Conservation (phyloP, 2,329 filamentous ascomycete species). For the Acrodontium crateriforme region DNA sequence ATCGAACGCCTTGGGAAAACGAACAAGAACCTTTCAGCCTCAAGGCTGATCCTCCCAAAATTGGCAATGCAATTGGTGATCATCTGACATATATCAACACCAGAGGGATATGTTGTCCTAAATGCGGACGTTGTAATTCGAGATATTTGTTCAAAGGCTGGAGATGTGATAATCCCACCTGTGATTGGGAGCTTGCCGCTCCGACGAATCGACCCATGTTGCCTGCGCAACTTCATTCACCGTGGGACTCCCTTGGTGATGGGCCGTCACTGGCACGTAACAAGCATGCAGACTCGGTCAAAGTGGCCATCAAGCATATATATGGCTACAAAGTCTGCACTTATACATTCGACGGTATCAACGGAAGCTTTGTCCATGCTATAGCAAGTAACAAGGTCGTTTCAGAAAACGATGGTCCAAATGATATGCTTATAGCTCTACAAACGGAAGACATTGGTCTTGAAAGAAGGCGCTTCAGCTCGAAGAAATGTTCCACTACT, state of each 20-base stretch:
- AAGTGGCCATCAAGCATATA: conserved; percentile 20
- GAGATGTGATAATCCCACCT: conserved; percentile 42
- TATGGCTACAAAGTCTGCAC: conserved; percentile 29
- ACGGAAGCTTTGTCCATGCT: conserved; percentile 39
- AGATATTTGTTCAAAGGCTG: conserved; percentile 48
- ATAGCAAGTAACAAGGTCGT: conserved; percentile 42
- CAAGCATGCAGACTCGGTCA: conserved; percentile 19
- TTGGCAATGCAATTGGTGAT: conserved; percentile 27
- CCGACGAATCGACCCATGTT: conserved; percentile 14
- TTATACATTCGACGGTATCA: conserved; percentile 35
- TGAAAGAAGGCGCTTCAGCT: conserved; percentile 15
- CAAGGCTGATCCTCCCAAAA: conserved; percentile 26
- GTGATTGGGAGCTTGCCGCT: conserved; percentile 27
- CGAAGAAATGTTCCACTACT: conserved; percentile 4
- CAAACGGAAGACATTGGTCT: conserved; percentile 27
- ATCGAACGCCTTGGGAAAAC: conserved; percentile 33
- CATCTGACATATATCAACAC: conserved; percentile 41
- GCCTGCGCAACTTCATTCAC: conserved; percentile 12
- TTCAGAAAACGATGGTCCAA: conserved; percentile 38
- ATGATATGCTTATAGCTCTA: conserved; percentile 44
- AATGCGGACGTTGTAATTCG: conserved; percentile 48
- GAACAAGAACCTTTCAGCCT: conserved; percentile 26
- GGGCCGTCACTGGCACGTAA: conserved; percentile 16
- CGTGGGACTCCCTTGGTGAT: conserved; percentile 17
- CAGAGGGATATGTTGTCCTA: conserved; percentile 51